These are phyloP conservation scores for Trypanosoma boissoni DNA, from an alignment of 208 protist genomes.

Conservation along the genomic window DNA sequence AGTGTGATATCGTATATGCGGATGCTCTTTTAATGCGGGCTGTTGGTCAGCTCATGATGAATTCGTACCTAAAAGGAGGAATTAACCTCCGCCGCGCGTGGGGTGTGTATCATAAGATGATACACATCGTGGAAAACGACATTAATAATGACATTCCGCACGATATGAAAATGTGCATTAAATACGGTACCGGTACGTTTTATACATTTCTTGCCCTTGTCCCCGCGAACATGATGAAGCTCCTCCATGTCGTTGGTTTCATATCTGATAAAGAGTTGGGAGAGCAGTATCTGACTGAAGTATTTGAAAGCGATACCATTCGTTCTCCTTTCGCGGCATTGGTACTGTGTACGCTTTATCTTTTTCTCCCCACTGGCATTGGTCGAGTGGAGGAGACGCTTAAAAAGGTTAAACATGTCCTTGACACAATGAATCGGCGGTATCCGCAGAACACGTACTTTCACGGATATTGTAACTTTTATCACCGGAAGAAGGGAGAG, in stretches of 20 bases:
- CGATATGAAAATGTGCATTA: slow-evolving; percentile 85
- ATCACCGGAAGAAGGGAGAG: slow-evolving; percentile 85
- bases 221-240: slow-evolving; percentile 85
- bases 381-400: slow-evolving; percentile 75
- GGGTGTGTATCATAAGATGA: slow-evolving; percentile 77
- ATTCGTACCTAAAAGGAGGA: slow-evolving; percentile 86
- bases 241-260: slow-evolving; percentile 89
- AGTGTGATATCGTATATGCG: slow-evolving; percentile 90
- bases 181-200: slow-evolving; percentile 87
- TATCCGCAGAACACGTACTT: slow-evolving; percentile 91
- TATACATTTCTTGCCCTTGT: slow-evolving; percentile 89
- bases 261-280: slow-evolving; percentile 88
- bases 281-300: slow-evolving; percentile 86
- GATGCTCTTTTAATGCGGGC: slow-evolving; percentile 80
- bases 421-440: slow-evolving; percentile 78
- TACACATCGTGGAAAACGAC: slow-evolving; percentile 71
- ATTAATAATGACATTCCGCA: slow-evolving; percentile 66
- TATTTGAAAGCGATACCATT: slow-evolving; percentile 87
- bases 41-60: slow-evolving; percentile 89
- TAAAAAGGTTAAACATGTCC: slow-evolving; percentile 64
- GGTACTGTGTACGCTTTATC: slow-evolving; percentile 86
- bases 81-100: slow-evolving; percentile 89
- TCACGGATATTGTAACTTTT: slow-evolving; percentile 91
- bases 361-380: slow-evolving; percentile 88
- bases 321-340: slow-evolving; percentile 82